phyloP scores from a whole-genome alignment of 257 asterid species.

The Plantago major region DNA sequence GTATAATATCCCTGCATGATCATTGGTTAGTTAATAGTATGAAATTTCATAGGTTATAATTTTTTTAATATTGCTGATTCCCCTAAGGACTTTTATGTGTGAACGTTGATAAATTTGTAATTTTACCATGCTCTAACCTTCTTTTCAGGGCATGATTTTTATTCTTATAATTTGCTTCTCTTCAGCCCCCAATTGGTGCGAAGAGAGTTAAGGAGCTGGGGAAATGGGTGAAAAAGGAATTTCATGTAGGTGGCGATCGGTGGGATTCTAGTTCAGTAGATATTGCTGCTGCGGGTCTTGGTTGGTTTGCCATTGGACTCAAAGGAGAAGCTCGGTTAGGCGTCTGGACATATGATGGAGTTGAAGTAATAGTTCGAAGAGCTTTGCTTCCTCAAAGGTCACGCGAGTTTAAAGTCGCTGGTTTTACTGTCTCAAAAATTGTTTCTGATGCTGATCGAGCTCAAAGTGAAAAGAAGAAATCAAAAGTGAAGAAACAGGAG shows the following conservation, averaged over 20 bases:
- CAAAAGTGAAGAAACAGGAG: conserved; percentile 36
- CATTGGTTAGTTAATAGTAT: too few relatives aligned
- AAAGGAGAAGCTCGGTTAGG: conserved; percentile 68
- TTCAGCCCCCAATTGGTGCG: conserved; percentile 87
- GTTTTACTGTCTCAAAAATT: conserved; percentile 73
- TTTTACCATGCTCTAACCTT: neutral
- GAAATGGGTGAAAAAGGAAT: conserved; percentile 67
- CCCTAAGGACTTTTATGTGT: neutral
- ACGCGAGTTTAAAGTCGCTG: conserved; percentile 59
- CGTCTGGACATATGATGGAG: conserved; percentile 80
- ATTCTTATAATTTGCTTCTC: conserved; percentile 2
- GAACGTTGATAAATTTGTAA: neutral
- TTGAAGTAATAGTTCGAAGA: conserved; percentile 49
- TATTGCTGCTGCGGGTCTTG: conserved; percentile 77
- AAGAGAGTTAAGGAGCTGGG: conserved; percentile 64
- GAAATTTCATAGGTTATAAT: too few relatives aligned
- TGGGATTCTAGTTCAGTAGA: conserved; percentile 79
- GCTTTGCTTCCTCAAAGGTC: conserved; percentile 76
- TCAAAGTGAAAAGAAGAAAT: conserved; percentile 29
- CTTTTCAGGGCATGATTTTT: neutral
- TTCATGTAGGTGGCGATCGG: conserved; percentile 41
- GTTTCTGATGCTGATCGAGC: conserved; percentile 71
- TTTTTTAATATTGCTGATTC: too few relatives aligned
- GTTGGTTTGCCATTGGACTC: conserved; percentile 86
- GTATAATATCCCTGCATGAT: too few relatives aligned